Base-by-base conservation (phyloP, 345 rosid species). In the Populus nigra region DNA sequence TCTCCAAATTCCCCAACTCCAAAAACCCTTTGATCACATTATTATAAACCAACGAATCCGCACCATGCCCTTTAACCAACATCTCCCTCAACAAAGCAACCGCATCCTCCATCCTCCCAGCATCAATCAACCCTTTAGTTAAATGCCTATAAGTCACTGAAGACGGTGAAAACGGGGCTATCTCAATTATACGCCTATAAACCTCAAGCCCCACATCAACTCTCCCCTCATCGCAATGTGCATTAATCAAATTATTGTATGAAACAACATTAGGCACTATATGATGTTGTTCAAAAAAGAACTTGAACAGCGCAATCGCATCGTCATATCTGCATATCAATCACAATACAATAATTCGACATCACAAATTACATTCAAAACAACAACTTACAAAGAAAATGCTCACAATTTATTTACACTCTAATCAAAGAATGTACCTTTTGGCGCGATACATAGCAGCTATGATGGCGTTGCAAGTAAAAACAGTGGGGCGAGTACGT, bases 381-480 rank as follows among this genome's bases (percentile, higher is more conserved):
- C 15, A 63, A 9, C 4, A 77, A 20, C 33, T 0, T 22, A 4
- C 47, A 8, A 12, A 36, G 27, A 13, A 47, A 35, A 47, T 8
- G 8, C 2, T 7, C 5, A 53, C 59, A 53, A 53, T 53, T 53
- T 53, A 53, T 7, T 20, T 18, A 7, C 9, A 18, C n/a, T 20
- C 3, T 53, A 47, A 33, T 25, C 16, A 53, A 18, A 17, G 9
- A 39, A 16, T 13, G 73, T 84, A 92, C 80, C 99, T 87, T 83
- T 91, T 90, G 55, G 92, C 88, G 41, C 99, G 87, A 78, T 96
- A 91, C 98, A 92, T 94, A 23, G 97, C 97, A 0, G 98, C 99
- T 39, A 94, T 89, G 75, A 96, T 90, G 17, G 99, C 99, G 71
- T 94, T 96, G 81, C 98, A 96, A 16, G 98, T 96, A 91, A 96